Base-by-base conservation (phyloP, 2,329 filamentous ascomycete genomes). In the Corynespora cassiicola region DNA sequence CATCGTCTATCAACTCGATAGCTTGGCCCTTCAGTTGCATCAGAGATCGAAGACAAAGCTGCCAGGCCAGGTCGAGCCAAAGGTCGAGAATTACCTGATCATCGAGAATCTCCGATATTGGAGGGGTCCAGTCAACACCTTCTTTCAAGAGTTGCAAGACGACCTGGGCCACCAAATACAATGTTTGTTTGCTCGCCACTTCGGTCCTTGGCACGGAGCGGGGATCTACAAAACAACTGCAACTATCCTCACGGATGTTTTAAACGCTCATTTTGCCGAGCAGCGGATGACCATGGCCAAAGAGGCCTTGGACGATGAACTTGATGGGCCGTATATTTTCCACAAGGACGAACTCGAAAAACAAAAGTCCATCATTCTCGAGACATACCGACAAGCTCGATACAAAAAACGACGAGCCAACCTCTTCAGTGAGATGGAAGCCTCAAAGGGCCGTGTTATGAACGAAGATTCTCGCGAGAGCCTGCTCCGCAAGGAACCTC, bases 281-380 rank as follows among this genome's bases (percentile, higher is more conserved):
- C 61, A 69, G 22, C 50, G 45, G 0, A 42, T 24, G 0, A 46
- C 45, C 0, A 52, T 58, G 43, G 54, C 65, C 0, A 15, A 34
- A 0, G 61, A 68, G 10, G 47, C 56, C 0, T 43, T 72, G 0
- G 39, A 37, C 0, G 55, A 65, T 5, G 70, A 75, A 36, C 46
- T 27, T 0, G 52, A 62, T 27, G 66, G 66, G 2, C 66, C 71
- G 0, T 61, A 70, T n/a, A 65, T 69, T 2, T 57, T 60, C 3
- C 50, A 63, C 14, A 33, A 56, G 1, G 49, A 61, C 0, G 19
- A 47, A 0, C 56, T 65, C 12, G 37, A 53, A 0, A 7, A 11
- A 0, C 54, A 64, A 8, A 58, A 56, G 12, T 31, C 36, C 0
- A 33, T 41, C 0, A 43, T 58, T 2, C 36, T 60, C 0, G 39